Percentiles rank a stretch among this genome's conserved stretches.
These are phyloP conservation scores for Phyllosticta citribraziliensis DNA, from an alignment of 2,329 filamentous ascomycete species.

Conservation along the genomic window DNA sequence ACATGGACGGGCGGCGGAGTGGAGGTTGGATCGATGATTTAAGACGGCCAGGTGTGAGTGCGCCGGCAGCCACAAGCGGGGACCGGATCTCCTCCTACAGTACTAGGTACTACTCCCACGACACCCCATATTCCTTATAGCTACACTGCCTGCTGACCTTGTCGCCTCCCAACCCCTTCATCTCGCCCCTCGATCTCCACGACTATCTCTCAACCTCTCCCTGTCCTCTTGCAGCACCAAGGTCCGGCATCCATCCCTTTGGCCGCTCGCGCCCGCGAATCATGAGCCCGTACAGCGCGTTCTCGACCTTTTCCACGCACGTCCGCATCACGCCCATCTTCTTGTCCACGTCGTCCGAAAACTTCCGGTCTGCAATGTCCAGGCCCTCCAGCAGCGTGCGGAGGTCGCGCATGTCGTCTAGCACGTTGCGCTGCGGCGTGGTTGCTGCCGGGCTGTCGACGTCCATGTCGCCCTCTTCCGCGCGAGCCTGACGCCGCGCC, in stretches of 20 bases:
- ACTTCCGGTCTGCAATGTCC: conserved; percentile 44
- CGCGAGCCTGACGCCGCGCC: conserved; percentile 29
- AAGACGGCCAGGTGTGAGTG: background rate
- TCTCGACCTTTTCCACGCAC: conserved; percentile 91
- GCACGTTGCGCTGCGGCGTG: conserved; percentile 50
- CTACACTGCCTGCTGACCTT: background rate
- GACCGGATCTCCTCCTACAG: too few relatives aligned
- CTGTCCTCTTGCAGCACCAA: conserved; percentile 34
- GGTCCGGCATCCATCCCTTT: conserved; percentile 83
- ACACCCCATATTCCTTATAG: background rate
- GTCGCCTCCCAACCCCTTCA: background rate
- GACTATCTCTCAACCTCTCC: conserved; percentile 34
- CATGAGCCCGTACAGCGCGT: conserved; percentile 74
- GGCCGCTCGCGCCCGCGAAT: conserved; percentile 83
- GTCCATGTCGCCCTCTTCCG: conserved; percentile 25
- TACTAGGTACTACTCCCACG: too few relatives aligned
- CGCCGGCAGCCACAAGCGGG: background rate
- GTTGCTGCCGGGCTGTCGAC: conserved; percentile 22
- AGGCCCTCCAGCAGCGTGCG: conserved; percentile 68
- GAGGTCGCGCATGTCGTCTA: conserved; percentile 72
- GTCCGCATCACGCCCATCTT: conserved; percentile 81
- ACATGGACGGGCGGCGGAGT: background rate
- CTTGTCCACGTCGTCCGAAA: conserved; percentile 56
- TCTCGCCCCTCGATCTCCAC: background rate
- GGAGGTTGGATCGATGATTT: background rate